phyloP scores from a whole-genome alignment of 2,329 filamentous ascomycete genomes.

The Fusarium musae region DNA sequence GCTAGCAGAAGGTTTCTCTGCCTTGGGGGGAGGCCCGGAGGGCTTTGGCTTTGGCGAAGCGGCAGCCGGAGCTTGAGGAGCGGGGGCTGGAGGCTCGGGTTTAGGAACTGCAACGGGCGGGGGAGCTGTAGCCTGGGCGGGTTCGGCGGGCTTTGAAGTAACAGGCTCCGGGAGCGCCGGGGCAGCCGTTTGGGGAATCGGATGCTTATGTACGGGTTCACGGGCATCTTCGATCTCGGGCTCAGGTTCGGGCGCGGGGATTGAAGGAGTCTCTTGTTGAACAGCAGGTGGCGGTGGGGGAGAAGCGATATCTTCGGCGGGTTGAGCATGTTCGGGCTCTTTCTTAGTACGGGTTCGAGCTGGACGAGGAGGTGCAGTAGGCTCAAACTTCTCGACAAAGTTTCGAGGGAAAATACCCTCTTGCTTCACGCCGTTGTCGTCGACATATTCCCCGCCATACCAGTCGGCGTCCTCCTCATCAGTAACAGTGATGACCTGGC shows the following conservation, averaged over 20 bases:
- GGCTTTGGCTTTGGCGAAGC: conserved; percentile 53
- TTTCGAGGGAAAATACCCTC: conserved; percentile 95
- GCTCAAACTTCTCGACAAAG: conserved; percentile 97
- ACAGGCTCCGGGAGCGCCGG: conserved; percentile 44
- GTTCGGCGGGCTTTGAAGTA: conserved; percentile 49
- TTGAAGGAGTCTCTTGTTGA: conserved; percentile 48
- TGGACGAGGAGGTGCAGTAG: conserved; percentile 87
- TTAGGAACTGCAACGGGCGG: conserved; percentile 40
- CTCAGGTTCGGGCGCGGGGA: conserved; percentile 50
- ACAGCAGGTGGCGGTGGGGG: conserved; percentile 47
- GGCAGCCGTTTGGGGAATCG: conserved; percentile 51
- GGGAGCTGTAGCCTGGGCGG: conserved; percentile 46
- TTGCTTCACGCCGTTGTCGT: conserved; percentile 77
- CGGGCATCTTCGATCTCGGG: conserved; percentile 52
- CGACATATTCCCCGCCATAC: conserved; percentile 89
- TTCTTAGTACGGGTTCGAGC: conserved; percentile 78
- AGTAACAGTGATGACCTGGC: conserved; percentile 93
- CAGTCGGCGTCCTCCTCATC: conserved; percentile 94
- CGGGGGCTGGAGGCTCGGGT: conserved; percentile 48
- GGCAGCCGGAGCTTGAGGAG: conserved; percentile 43
- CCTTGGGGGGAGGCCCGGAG: conserved; percentile 71
- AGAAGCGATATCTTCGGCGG: conserved; percentile 52
- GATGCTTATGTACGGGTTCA: conserved; percentile 46
- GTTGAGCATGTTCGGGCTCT: conserved; percentile 50
- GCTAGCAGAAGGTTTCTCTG: conserved; percentile 77